Evolutionary conservation across 768 basidiomycete species (phyloP), one percentile per base, ranked within the genome.

Genomic region (Gymnopilus junonius): DNA sequence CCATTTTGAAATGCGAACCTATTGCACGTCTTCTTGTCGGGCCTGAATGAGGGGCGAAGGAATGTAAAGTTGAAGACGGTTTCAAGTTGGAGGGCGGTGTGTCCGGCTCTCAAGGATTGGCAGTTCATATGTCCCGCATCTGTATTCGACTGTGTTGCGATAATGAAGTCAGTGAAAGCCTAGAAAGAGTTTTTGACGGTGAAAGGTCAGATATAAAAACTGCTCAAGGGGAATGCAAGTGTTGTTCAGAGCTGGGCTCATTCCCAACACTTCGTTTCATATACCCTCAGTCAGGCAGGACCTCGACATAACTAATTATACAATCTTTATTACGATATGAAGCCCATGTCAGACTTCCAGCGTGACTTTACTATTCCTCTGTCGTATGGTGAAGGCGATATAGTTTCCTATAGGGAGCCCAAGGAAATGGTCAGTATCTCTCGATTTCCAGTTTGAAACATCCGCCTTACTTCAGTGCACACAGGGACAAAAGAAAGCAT

Each of bases 81-180:
- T 51, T 51, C 48, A 51, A 51, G 31, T 51, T 20, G 8, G 48
- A 51, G 48, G 48, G 48, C 48, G 29, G 48, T 51, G 48, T 51
- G 48, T 20, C 48, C 48, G 48, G n/a, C 32, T 32, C 48, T 31
- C 15, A 31, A 51, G 48, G 48, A 51, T 51, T 51, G 48, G 48
- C 48, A 32, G 48, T 51, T 51, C 48, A 51, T 51, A 51, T 29
- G 31, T 32, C 23, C 48, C 48, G 48, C 48, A n/a, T 32, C 48
- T 51, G 15, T 20, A n/a, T 51, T 51, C 17, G 3, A 32, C 31
- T 31, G 15, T 51, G 48, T 32, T 8, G 48, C 48, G 29, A 32
- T 51, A 51, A 31, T 51, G 29, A 32, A 51, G 29, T 51, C 48
- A 29, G 48, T 51, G 48, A 25, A 29, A 6, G 31, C 17, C 48